Percentiles rank a stretch among this genome's conserved stretches.
Evolutionary conservation across 208 protist genomes (phyloP).

Genomic region (Leishmania martiniquensis): DNA sequence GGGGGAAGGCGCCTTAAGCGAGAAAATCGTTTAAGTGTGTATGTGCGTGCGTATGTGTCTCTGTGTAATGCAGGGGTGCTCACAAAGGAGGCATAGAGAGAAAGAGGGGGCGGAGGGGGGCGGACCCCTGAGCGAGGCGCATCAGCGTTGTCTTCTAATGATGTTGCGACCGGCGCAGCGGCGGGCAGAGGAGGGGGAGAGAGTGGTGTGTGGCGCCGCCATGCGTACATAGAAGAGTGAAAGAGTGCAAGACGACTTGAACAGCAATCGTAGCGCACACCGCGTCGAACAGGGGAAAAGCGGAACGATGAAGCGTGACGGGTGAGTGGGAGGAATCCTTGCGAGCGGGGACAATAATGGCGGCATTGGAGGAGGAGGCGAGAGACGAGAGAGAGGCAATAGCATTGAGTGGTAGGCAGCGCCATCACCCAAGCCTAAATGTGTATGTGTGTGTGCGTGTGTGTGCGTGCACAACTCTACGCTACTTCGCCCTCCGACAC

Average conservation of each 20-base stretch:
- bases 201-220: neutral
- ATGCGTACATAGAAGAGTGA: conserved; percentile 4
- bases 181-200: neutral
- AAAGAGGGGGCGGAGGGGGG: neutral
- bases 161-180: neutral
- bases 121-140: too few relatives aligned
- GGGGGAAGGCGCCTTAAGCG: too few relatives aligned
- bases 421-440: neutral
- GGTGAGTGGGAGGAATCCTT: neutral
- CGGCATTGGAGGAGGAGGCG: neutral
- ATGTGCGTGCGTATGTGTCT: neutral
- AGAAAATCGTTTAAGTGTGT: too few relatives aligned
- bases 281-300: neutral
- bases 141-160: neutral
- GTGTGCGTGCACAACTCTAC: too few relatives aligned
- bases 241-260: neutral
- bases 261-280: neutral
- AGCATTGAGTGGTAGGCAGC: neutral
- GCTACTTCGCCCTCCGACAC: too few relatives aligned
- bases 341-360: neutral
- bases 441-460: neutral
- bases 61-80: neutral
- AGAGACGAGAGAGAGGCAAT: neutral
- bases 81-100: neutral
- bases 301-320: neutral